A percentile compares a stretch with the other conserved stretches of the same genome.
Conservation (phyloP, 2,329 filamentous ascomycete genomes). For the Penicillium sp. region DNA sequence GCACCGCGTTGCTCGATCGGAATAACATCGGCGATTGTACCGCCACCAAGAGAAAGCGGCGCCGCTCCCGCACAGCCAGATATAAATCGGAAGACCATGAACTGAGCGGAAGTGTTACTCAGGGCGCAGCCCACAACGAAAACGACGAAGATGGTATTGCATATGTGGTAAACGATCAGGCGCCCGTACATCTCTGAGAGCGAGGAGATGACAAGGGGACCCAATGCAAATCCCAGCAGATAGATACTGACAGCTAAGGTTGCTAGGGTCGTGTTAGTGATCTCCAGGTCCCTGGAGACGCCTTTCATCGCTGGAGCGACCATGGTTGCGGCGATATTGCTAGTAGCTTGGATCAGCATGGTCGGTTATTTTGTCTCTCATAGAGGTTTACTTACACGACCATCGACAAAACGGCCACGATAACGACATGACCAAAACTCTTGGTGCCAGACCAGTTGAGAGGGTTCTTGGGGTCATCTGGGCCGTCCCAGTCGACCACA, state of each 20-base stretch:
- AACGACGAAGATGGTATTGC: conserved; percentile 51
- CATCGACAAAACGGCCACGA: not conserved
- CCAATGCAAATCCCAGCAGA: conserved; percentile 57
- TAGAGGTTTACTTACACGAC: not conserved
- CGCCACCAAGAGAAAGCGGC: conserved; percentile 52
- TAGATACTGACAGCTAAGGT: conserved; percentile 60
- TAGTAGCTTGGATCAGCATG: conserved; percentile 13
- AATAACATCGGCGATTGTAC: conserved; percentile 39
- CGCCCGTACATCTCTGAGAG: conserved; percentile 35
- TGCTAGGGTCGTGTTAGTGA: conserved; percentile 44
- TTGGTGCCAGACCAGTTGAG: conserved; percentile 29
- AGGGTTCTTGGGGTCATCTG: conserved; percentile 27
- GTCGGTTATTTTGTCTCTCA: not conserved
- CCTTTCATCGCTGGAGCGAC: conserved; percentile 56
- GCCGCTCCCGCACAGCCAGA: conserved; percentile 28
- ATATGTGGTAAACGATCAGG: conserved; percentile 51
- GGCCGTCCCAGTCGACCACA: conserved; percentile 35
- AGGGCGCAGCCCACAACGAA: conserved; percentile 55
- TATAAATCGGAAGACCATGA: conserved; percentile 38
- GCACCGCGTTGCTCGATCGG: not conserved
- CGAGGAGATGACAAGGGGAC: conserved; percentile 9
- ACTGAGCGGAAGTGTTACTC: conserved; percentile 38
- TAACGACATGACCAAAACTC: conserved; percentile 25
- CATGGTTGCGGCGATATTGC: conserved; percentile 55
- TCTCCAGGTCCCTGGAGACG: conserved; percentile 53